Base-by-base conservation (phyloP, 2,329 filamentous ascomycete species). In the Ascomycota sp. region DNA sequence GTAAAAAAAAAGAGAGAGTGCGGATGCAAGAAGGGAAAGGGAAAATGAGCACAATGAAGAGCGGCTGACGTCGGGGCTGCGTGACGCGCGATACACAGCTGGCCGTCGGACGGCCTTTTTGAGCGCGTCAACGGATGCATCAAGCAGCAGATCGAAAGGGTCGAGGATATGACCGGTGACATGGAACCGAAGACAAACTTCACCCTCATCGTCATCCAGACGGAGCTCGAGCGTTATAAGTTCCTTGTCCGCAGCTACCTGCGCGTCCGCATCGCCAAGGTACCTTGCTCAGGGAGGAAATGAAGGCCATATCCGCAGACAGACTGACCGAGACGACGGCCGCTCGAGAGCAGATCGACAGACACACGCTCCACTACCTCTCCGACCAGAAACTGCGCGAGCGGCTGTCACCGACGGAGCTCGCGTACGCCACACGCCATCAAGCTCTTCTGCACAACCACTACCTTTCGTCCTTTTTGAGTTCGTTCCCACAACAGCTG, bases 121-220 rank as follows among this genome's bases (percentile, higher is more conserved):
- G 78, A 89, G 39, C 71, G 86, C 38, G 69, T 89, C 43, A 77
- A 83, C 54, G 67, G 70, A 35, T 66, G 74, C 35, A 69, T 82
- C 38, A 69, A 72, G 40, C 53, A 56, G 28, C 75, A 80, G 57
- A 78, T 79, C 43, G 66, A 74, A 50, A 65, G 62, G 40, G 69
- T 81, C 37, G 75, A 80, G 55, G 68, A 75, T 34, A 68, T 85
- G 63, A 86, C 78, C 9, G 78, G 77, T 36, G 74, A 79, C 45
- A 77, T 85, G 70, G 83, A 92, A 44, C 78, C 85, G 28, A 83
- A 79, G 51, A 75, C 80, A 38, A 95, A 93, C 50, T 93, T 98
- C 50, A 72, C 73, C 36, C 73, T 95, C 45, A 93, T 94, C 29
- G 77, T 98, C 36, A 74, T 94, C 32, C 89, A 98, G 59, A 95